A percentile compares a stretch with the other conserved stretches of the same genome.
phyloP scores from a whole-genome alignment of 805 yeast species.

The Lipomyces lipofer region DNA sequence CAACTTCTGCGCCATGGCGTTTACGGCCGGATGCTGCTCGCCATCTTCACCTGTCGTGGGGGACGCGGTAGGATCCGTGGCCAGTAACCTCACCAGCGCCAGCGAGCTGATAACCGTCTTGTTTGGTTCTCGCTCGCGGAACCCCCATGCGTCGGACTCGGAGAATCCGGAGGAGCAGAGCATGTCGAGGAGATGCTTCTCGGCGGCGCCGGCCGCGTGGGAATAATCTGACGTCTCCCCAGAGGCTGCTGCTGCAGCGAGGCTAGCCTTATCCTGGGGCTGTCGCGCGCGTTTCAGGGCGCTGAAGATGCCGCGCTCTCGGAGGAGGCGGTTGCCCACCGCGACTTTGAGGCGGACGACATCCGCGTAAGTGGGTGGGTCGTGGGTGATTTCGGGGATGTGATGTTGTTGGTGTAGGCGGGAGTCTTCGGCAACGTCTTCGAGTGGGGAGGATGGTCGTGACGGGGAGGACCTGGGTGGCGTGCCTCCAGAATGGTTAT shows the following conservation, averaged over 20 bases:
- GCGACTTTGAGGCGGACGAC: slow-evolving; percentile 68
- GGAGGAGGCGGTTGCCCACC: slow-evolving; percentile 67
- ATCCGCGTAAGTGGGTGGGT: slow-evolving; percentile 45
- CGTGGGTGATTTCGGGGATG: slow-evolving; percentile 7
- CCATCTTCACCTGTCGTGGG: background rate
- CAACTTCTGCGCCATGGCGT: slow-evolving; percentile 55
- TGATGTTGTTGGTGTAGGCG: no score
- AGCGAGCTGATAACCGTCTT: slow-evolving; percentile 85
- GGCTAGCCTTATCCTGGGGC: background rate
- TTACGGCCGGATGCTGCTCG: slow-evolving; percentile 3
- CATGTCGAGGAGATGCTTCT: slow-evolving; percentile 93
- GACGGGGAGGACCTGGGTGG: no score
- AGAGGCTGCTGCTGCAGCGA: background rate
- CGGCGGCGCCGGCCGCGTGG: slow-evolving; percentile 68
- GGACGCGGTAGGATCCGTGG: slow-evolving; percentile 7
- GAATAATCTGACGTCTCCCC: slow-evolving; percentile 25
- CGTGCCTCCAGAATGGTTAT: background rate
- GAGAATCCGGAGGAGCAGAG: slow-evolving; percentile 84
- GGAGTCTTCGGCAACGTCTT: slow-evolving; percentile 11
- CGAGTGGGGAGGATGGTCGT: slow-evolving; percentile 9
- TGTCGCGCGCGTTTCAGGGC: slow-evolving; percentile 47
- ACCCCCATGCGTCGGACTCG: slow-evolving; percentile 76
- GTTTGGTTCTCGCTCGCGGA: slow-evolving; percentile 80
- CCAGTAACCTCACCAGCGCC: slow-evolving; percentile 57
- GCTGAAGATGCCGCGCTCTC: slow-evolving; percentile 64